phyloP scores from a whole-genome alignment of 108 stramenopile species.

The Conticribra weissflogii region DNA sequence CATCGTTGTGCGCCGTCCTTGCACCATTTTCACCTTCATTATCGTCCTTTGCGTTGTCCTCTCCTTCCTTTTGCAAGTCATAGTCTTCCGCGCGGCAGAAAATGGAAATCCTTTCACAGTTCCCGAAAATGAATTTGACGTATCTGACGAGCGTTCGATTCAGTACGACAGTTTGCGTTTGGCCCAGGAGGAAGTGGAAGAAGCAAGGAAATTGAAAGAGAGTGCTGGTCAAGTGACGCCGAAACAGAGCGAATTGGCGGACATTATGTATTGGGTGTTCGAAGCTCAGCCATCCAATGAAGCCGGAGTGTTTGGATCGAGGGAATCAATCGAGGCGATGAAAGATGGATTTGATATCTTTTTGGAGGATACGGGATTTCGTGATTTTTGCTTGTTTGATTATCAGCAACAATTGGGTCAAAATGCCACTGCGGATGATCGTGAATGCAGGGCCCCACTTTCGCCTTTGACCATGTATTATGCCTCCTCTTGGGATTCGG shows the following conservation, averaged over 20 bases:
- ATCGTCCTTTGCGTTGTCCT: slow-evolving; percentile 43
- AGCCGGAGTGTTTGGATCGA: slow-evolving; percentile 39
- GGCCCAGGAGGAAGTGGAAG: slow-evolving; percentile 31
- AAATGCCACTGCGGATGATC: slow-evolving; percentile 17
- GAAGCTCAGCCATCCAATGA: slow-evolving; percentile 43
- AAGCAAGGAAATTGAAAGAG: not conserved
- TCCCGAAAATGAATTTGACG: slow-evolving; percentile 44
- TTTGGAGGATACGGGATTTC: slow-evolving; percentile 26
- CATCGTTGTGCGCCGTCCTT: slow-evolving; percentile 45
- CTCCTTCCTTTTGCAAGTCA: slow-evolving; percentile 31
- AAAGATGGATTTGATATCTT: slow-evolving; percentile 55
- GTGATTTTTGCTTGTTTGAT: slow-evolving; percentile 38
- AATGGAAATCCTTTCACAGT: slow-evolving; percentile 55
- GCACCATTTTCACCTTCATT: slow-evolving; percentile 33
- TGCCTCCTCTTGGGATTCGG: slow-evolving; percentile 45
- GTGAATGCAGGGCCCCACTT: slow-evolving; percentile 40
- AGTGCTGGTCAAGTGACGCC: not conserved
- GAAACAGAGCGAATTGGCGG: slow-evolving; percentile 32
- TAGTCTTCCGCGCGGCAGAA: slow-evolving; percentile 33
- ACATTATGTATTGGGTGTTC: slow-evolving; percentile 56
- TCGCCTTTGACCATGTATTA: slow-evolving; percentile 50
- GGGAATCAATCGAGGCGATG: slow-evolving; percentile 38
- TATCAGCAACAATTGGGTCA: slow-evolving; percentile 17
- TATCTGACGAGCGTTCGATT: slow-evolving; percentile 49
- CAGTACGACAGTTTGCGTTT: slow-evolving; percentile 52